Evolutionary conservation across 2,329 filamentous ascomycete genomes (phyloP).

Genomic region (Seiridium cupressi): DNA sequence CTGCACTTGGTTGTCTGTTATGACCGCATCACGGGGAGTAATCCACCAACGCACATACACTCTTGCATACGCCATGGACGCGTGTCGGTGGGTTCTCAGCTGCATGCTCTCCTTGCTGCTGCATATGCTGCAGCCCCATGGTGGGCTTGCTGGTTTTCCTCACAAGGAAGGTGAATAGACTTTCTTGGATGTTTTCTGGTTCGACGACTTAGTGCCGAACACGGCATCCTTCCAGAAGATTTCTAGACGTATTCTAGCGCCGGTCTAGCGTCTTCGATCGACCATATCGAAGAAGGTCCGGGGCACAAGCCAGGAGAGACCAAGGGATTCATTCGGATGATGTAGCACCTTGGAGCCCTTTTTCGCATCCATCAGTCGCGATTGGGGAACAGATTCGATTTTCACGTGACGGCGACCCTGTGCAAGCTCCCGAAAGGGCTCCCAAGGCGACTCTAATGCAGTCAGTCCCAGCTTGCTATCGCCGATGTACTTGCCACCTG

Average conservation of each 20-base stretch:
- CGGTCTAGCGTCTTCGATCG: background rate
- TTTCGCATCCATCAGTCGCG: background rate
- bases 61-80: background rate
- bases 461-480: background rate
- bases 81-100: background rate
- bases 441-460: background rate
- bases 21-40: background rate
- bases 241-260: constrained; percentile 4
- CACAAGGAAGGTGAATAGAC: no score
- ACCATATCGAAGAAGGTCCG: background rate
- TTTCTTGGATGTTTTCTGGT: no score
- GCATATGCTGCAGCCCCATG: no score
- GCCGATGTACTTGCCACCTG: background rate
- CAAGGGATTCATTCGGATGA: background rate
- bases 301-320: background rate
- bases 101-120: background rate
- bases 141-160: no score
- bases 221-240: background rate
- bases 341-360: no score
- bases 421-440: background rate
- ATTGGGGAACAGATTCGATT: background rate
- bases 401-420: background rate
- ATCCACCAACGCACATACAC: background rate
- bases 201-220: no score
- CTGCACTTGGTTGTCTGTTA: background rate